These are phyloP conservation scores for Erigeron philadelphicus DNA, from an alignment of 140 eudicot genomes.

Conservation along the genomic window DNA sequence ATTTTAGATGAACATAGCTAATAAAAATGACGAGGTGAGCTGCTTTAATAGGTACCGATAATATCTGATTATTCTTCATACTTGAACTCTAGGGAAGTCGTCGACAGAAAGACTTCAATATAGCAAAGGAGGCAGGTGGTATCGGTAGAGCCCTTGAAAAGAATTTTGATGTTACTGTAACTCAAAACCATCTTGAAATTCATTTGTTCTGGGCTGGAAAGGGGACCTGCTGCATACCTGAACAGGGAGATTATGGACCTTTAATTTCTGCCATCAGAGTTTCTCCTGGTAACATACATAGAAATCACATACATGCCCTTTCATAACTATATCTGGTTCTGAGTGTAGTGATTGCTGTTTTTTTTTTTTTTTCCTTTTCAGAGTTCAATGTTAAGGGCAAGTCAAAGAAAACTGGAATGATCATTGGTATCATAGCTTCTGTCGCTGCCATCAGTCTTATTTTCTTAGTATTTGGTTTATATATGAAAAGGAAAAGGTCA, in stretches of 20 bases:
- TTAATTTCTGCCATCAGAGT: constrained; percentile 67
- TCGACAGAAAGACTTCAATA: constrained; percentile 55
- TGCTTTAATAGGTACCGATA: background rate
- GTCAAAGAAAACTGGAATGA: constrained; percentile 52
- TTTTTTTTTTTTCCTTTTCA: constrained; percentile 17
- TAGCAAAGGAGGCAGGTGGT: constrained; percentile 63
- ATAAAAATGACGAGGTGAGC: background rate
- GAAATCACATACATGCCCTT: background rate
- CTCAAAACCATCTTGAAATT: constrained; percentile 54
- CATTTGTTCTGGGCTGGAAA: constrained; percentile 96
- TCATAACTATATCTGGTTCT: background rate
- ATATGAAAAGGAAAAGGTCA: constrained; percentile 39
- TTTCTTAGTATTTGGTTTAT: constrained; percentile 32
- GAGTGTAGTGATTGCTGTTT: background rate
- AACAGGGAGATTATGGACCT: constrained; percentile 74
- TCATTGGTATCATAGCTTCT: constrained; percentile 50
- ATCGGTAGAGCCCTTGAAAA: constrained; percentile 39
- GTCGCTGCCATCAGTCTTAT: constrained; percentile 36
- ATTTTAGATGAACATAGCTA: constrained; percentile 3
- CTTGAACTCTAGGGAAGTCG: constrained; percentile 48
- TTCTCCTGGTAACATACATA: constrained; percentile 39
- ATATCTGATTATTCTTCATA: background rate
- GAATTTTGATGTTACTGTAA: constrained; percentile 38
- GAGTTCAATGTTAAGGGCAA: constrained; percentile 35
- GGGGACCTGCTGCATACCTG: constrained; percentile 85